phyloP scores from a whole-genome alignment of 768 basidiomycete species.

The Boletus pseudo-olivaceus region DNA sequence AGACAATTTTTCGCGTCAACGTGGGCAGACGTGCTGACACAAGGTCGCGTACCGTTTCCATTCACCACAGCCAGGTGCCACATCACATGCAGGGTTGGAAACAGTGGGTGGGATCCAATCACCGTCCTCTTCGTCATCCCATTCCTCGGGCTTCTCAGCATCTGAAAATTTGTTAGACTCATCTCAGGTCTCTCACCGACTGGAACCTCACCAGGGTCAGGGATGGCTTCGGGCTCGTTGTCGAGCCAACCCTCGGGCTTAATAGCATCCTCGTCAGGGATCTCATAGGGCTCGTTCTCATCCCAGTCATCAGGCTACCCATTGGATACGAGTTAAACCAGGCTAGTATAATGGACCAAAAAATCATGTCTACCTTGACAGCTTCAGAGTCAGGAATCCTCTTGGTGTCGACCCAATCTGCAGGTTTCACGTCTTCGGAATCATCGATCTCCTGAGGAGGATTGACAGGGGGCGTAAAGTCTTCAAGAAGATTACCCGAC shows the following conservation, averaged over 20 bases:
- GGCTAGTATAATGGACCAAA: background rate
- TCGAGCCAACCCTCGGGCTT: conserved; percentile 98
- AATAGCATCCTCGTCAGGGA: conserved; percentile 78
- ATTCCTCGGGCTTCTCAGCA: conserved; percentile 95
- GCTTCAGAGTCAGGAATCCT: conserved; percentile 84
- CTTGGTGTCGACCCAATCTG: conserved; percentile 87
- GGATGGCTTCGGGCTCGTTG: conserved; percentile 71
- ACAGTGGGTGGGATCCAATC: conserved; percentile 94
- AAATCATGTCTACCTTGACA: conserved; percentile 51
- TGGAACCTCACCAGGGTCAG: conserved; percentile 72
- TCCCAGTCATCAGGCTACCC: conserved; percentile 90
- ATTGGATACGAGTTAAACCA: conserved; percentile 21
- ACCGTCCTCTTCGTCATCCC: conserved; percentile 99
- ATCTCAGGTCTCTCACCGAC: background rate
- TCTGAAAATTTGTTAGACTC: conserved; percentile 39
- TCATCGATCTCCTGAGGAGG: conserved; percentile 93
- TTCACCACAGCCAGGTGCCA: conserved; percentile 90
- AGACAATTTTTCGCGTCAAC: background rate
- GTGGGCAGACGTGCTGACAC: background rate
- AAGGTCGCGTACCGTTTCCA: conserved; percentile 66
- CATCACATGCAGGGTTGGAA: conserved; percentile 85
- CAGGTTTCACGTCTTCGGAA: conserved; percentile 85
- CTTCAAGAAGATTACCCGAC: conserved; percentile 82
- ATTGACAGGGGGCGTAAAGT: conserved; percentile 93
- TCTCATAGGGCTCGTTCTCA: conserved; percentile 92